A percentile compares a stretch with the other conserved stretches of the same genome.
phyloP scores from a whole-genome alignment of 163 green algal species.

The Scenedesmus sp. region DNA sequence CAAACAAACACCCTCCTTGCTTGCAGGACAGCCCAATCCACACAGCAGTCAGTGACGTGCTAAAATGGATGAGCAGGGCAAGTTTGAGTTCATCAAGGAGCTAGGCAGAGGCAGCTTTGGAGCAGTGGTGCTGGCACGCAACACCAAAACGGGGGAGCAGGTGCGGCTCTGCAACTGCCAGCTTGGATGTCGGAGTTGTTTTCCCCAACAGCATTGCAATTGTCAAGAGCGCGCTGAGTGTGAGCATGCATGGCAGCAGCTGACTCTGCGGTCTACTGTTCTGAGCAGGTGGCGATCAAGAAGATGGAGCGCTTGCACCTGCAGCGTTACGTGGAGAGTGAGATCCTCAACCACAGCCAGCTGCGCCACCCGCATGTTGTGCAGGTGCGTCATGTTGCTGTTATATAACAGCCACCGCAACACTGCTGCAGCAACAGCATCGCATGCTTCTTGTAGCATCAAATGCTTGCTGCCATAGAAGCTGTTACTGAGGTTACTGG shows the following conservation, averaged over 20 bases:
- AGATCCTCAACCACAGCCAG: conserved; percentile 55
- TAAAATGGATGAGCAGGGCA: conserved; percentile 40
- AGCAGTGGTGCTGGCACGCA: conserved; percentile 41
- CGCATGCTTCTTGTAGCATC: not conserved
- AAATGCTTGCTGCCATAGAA: no score
- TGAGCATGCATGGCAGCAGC: no score
- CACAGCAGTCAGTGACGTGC: not conserved
- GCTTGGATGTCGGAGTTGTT: no score
- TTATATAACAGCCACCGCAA: not conserved
- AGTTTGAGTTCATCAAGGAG: conserved; percentile 41
- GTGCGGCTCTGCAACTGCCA: not conserved
- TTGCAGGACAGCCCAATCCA: not conserved
- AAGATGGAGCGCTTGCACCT: conserved; percentile 55
- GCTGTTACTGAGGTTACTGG: no score
- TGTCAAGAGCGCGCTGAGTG: no score
- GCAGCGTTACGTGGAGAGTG: conserved; percentile 49
- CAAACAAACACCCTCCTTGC: not conserved
- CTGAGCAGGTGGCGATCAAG: conserved; percentile 53
- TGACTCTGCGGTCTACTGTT: not conserved
- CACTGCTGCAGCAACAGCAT: not conserved
- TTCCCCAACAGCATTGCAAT: no score
- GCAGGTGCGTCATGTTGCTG: not conserved
- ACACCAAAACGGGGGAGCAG: conserved; percentile 33
- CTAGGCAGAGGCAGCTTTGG: conserved; percentile 46
- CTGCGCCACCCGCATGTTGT: conserved; percentile 32